These are phyloP conservation scores for Cylindrotheca closterium DNA, from an alignment of 108 stramenopile genomes.

Conservation along the genomic window DNA sequence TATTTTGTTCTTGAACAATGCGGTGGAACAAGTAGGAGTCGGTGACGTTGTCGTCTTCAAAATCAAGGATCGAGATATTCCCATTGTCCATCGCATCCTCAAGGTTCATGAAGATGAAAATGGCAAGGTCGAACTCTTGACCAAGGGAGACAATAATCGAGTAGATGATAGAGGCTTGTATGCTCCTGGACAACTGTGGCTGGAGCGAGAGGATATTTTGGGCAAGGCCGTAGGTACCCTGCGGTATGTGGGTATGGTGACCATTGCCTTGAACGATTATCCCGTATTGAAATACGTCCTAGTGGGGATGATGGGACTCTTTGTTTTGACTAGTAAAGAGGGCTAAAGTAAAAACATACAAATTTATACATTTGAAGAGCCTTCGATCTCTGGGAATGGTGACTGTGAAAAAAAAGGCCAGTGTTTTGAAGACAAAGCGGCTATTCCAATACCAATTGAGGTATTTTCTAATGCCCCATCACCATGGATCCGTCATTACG, in stretches of 20 bases:
- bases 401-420: too few species aligned
- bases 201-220: constrained; percentile 96
- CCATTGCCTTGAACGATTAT: constrained; percentile 99
- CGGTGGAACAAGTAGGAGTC: constrained; percentile 87
- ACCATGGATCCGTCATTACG: too few species aligned
- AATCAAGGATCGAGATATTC: constrained; percentile 99
- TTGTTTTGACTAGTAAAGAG: constrained; percentile 98
- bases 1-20: constrained; percentile 98
- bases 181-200: constrained; percentile 99
- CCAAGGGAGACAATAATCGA: constrained; percentile 99
- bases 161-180: constrained; percentile 99
- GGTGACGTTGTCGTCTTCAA: constrained; percentile 99
- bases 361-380: not conserved
- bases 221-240: constrained; percentile 94
- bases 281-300: constrained; percentile 97
- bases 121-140: constrained; percentile 89
- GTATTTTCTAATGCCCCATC: too few species aligned
- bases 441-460: too few species aligned
- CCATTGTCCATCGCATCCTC: constrained; percentile 98
- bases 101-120: constrained; percentile 93
- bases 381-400: too few species aligned
- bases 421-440: too few species aligned
- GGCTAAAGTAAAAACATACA: constrained; percentile 51
- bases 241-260: constrained; percentile 98
- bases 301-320: constrained; percentile 98